phyloP scores from a whole-genome alignment of 129 eudicot species.

The Oenanthe sinensis region DNA sequence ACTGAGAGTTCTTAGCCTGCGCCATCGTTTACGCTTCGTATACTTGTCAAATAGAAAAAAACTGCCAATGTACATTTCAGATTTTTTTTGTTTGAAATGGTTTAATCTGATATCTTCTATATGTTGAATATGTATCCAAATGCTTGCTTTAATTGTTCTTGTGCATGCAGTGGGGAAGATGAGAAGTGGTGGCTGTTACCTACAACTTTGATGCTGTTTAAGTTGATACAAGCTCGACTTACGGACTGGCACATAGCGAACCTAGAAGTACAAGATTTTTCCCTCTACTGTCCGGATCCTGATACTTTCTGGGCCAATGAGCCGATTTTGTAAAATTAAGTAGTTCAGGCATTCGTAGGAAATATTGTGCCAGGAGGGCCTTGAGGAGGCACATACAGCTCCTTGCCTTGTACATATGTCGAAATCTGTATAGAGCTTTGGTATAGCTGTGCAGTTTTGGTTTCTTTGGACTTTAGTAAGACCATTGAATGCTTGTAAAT shows the following conservation, averaged over 20 bases:
- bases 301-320: slow-evolving; percentile 94
- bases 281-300: slow-evolving; percentile 84
- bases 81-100: neutral
- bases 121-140: neutral
- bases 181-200: slow-evolving; percentile 89
- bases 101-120: too few relatives aligned
- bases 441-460: slow-evolving; percentile 11
- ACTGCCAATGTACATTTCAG: neutral
- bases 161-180: slow-evolving; percentile 54
- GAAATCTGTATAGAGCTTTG: slow-evolving; percentile 19
- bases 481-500: neutral
- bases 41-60: neutral
- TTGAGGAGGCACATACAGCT: slow-evolving; percentile 6
- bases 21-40: neutral
- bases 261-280: slow-evolving; percentile 69
- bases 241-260: slow-evolving; percentile 93
- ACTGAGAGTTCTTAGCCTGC: neutral
- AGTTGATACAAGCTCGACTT: slow-evolving; percentile 75
- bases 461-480: neutral
- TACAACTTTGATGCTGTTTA: slow-evolving; percentile 47
- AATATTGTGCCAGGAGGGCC: neutral
- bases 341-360: slow-evolving; percentile 16
- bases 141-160: neutral
- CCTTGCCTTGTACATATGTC: slow-evolving; percentile 26
- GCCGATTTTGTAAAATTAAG: slow-evolving; percentile 32